These are phyloP conservation scores for Acorus calamus DNA, from an alignment of 106 monocot species.

Conservation along the genomic window DNA sequence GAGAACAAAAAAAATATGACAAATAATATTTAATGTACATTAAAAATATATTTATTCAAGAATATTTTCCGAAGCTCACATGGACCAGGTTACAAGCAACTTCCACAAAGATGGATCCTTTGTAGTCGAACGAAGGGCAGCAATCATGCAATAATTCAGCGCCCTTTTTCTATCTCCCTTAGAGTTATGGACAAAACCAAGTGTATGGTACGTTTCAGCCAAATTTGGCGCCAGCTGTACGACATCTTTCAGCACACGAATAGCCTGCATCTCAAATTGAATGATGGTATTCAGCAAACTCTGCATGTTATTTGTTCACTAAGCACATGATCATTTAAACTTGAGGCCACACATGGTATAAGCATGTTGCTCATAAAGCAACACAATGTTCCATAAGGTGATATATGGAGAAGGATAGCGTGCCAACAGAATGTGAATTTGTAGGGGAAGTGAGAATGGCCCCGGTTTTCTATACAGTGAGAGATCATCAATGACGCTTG, in stretches of 20 bases:
- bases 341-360: too few relatives aligned
- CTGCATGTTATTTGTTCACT: too few relatives aligned
- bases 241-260: conserved; percentile 61
- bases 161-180: conserved; percentile 60
- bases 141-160: conserved; percentile 79
- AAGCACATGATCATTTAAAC: too few relatives aligned
- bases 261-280: conserved; percentile 46
- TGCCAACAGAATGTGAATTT: too few relatives aligned
- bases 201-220: conserved; percentile 58
- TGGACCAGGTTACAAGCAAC: conserved; percentile 83
- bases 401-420: too few relatives aligned
- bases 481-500: too few relatives aligned
- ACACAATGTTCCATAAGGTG: too few relatives aligned
- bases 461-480: too few relatives aligned
- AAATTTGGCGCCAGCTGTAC: conserved; percentile 78
- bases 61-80: conserved; percentile 21
- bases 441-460: too few relatives aligned
- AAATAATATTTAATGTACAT: background rate
- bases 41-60: too few relatives aligned
- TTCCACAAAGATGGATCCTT: conserved; percentile 92
- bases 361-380: too few relatives aligned
- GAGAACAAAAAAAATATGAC: background rate
- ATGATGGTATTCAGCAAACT: too few relatives aligned
- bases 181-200: conserved; percentile 70
- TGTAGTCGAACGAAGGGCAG: conserved; percentile 58